phyloP scores from a whole-genome alignment of 176 grass and related monocot species.

The bread wheat (Triticum aestivum) region IWGSC_CS_RefSeq_v2.1 NC_057802.1:571758950-571759449 shows the following conservation, averaged over 20 bases:
- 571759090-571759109: background rate
- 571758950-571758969: slow-evolving; percentile 10
- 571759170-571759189: slow-evolving; percentile 32
- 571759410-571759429: too few species aligned
- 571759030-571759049: slow-evolving; percentile 29
- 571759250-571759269: background rate
- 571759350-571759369: too few species aligned
- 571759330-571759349: too few species aligned
- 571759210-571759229: slow-evolving; percentile 32
- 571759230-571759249: background rate
- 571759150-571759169: slow-evolving; percentile 53
- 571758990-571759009: background rate
- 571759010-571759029: slow-evolving; percentile 35
- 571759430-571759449: too few species aligned
- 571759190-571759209: background rate
- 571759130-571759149: slow-evolving; percentile 55
- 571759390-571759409: too few species aligned
- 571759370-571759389: too few species aligned
- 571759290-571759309: too few species aligned
- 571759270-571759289: too few species aligned
- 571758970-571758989: too few species aligned
- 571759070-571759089: slow-evolving; percentile 22
- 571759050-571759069: slow-evolving; percentile 28
- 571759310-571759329: too few species aligned
- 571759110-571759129: slow-evolving; percentile 38